A percentile compares a stretch with the other conserved stretches of the same genome.
Conservation (phyloP, 805 yeast species). For the Spathaspora sp. region DNA sequence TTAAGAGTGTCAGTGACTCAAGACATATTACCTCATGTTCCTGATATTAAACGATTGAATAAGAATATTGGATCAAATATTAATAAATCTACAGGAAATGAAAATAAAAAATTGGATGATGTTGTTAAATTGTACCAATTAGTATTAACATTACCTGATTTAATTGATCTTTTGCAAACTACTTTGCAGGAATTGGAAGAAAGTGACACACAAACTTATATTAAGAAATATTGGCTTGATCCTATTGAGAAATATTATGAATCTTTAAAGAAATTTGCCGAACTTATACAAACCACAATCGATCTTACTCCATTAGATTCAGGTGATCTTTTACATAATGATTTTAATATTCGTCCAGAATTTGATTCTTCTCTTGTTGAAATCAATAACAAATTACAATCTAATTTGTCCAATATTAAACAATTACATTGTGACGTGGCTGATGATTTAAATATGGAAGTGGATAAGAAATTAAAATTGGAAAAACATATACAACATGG, state of each 20-base stretch:
- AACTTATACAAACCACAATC: conserved; percentile 87
- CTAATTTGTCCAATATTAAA: conserved; percentile 51
- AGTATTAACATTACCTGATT: conserved; percentile 64
- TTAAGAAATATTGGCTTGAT: conserved; percentile 51
- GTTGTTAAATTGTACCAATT: conserved; percentile 86
- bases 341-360: conserved; percentile 83
- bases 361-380: conserved; percentile 74
- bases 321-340: conserved; percentile 45
- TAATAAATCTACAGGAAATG: conserved; percentile 27
- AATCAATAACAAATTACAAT: conserved; percentile 56
- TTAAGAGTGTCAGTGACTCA: conserved; percentile 63
- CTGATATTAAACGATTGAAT: conserved; percentile 75
- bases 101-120: conserved; percentile 73
- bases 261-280: conserved; percentile 67
- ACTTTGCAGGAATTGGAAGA: conserved; percentile 11
- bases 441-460: conserved; percentile 74
- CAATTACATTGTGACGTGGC: conserved; percentile 61
- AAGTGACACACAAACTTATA: conserved; percentile 20
- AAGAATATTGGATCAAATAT: conserved; percentile 52
- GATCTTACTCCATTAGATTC: conserved; percentile 80
- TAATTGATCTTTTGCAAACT: conserved; percentile 50
- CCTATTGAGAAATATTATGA: conserved; percentile 49
- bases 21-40: conserved; percentile 66
- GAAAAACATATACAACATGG: conserved; percentile 88
- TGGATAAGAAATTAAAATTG: conserved; percentile 83